Base-by-base conservation (phyloP, 2,329 filamentous ascomycete species). In the Scedosporium dehoogii region DNA sequence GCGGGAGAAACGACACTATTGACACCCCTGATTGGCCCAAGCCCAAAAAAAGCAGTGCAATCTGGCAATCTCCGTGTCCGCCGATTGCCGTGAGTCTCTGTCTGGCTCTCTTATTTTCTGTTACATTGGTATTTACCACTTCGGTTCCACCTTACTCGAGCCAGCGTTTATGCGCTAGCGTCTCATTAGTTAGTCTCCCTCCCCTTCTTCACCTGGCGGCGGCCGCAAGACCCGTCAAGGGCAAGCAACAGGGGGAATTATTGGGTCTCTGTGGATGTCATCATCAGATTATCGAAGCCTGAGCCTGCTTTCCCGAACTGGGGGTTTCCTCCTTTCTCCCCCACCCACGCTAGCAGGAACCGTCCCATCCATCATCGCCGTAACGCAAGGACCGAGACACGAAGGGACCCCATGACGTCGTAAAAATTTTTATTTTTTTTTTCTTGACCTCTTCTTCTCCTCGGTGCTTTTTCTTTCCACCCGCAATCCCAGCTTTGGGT, bases 1-100 rank as follows among this genome's bases (percentile, higher is more conserved):
- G 51, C 51, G 51, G 51, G 51, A 55, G 51, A 55, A 55, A 27
- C 51, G 51, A 55, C 51, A 23, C 51, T 55, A 55, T 55, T 55
- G 51, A 25, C 21, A 6, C 18, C 12, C 10, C 12, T 25, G 51
- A 55, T 55, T 55, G 51, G 51, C 18, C 16, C 51, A 10, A 21
- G 51, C 21, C 51, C 51, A 21, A 38, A 38, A 38, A 38, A 38
- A 38, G 33, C 33, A 38, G 33, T 38, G 9, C 33, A 38, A 55
- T 23, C 51, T 55, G 23, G 51, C 51, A 55, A 55, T 55, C 23
- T 55, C 51, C 51, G 51, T 55, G 51, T 14, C 23, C 51, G 51
- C 51, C 51, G 51, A 55, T 55, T 55, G 51, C 51, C 44, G 44
- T 21, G 18, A 18, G n/a, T 48, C 18, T 12, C 44, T 48, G n/a